phyloP scores from a whole-genome alignment of 1,284 basidiomycete species.

The Marasmius oreades region DNA sequence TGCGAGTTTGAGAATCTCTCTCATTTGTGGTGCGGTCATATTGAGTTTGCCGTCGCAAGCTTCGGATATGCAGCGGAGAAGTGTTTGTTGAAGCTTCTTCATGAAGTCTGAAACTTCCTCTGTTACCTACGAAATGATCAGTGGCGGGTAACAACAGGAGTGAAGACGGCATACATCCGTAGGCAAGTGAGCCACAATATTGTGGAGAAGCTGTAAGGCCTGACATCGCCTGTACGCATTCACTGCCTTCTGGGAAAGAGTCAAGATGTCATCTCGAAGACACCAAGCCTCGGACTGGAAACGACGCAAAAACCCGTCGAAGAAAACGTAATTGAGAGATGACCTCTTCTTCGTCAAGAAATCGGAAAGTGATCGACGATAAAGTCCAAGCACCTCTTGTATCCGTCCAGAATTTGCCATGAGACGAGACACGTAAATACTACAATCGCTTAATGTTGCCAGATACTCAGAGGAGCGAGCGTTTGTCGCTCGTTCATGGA shows the following conservation, averaged over 20 bases:
- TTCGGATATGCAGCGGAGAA: slow-evolving; percentile 49
- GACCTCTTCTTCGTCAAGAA: slow-evolving; percentile 83
- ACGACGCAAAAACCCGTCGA: slow-evolving; percentile 76
- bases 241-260: slow-evolving; percentile 52
- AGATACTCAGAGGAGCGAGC: slow-evolving; percentile 64
- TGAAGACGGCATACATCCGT: slow-evolving; percentile 38
- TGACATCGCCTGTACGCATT: slow-evolving; percentile 79
- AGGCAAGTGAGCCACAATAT: slow-evolving; percentile 61
- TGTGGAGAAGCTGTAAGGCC: slow-evolving; percentile 69
- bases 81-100: slow-evolving; percentile 42
- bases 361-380: slow-evolving; percentile 71
- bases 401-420: slow-evolving; percentile 46
- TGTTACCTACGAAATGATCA: slow-evolving; percentile 18
- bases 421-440: slow-evolving; percentile 68
- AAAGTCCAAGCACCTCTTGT: slow-evolving; percentile 47
- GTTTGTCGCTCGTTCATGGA: slow-evolving; percentile 77
- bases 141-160: slow-evolving; percentile 4
- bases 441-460: slow-evolving; percentile 62
- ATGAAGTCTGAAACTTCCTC: slow-evolving; percentile 50
- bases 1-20: slow-evolving; percentile 77
- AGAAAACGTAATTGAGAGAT: slow-evolving; percentile 69
- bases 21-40: slow-evolving; percentile 68
- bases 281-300: slow-evolving; percentile 69
- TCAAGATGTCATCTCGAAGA: slow-evolving; percentile 57
- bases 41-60: slow-evolving; percentile 47